Percentiles rank a stretch among this genome's conserved stretches.
phyloP scores from a whole-genome alignment of 2,329 filamentous ascomycete species.

The Verruconis gallopava region DNA sequence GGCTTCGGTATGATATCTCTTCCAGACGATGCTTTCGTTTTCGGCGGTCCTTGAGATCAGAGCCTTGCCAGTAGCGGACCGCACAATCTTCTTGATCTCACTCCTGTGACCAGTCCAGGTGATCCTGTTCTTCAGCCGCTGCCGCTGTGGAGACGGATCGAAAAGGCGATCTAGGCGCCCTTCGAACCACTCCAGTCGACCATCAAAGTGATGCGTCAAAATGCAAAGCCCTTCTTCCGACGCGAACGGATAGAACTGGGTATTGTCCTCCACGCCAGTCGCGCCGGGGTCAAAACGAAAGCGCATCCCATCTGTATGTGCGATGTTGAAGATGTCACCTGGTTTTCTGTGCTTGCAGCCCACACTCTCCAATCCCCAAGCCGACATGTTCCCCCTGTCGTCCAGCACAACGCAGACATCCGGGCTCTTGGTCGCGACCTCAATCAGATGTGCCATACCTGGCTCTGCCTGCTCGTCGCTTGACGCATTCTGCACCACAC shows the following conservation, averaged over 20 bases:
- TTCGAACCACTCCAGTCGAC: conserved; percentile 69
- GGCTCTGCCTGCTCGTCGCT: conserved; percentile 50
- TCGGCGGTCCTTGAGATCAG: conserved; percentile 68
- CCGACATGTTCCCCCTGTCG: conserved; percentile 72
- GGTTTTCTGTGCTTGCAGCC: conserved; percentile 54
- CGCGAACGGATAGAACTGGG: conserved; percentile 57
- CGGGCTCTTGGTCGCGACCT: conserved; percentile 70
- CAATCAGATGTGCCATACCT: conserved; percentile 71
- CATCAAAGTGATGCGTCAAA: conserved; percentile 74
- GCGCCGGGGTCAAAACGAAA: conserved; percentile 25
- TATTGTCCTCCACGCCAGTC: conserved; percentile 38
- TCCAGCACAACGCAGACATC: conserved; percentile 83
- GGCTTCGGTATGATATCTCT: conserved; percentile 42
- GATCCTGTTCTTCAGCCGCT: conserved; percentile 48
- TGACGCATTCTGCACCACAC: conserved; percentile 52
- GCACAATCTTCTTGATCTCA: conserved; percentile 72
- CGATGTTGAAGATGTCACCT: conserved; percentile 70
- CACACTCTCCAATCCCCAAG: conserved; percentile 84
- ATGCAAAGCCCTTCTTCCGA: conserved; percentile 53
- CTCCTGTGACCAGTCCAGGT: conserved; percentile 77
- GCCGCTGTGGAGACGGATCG: conserved; percentile 49
- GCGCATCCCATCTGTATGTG: conserved; percentile 53
- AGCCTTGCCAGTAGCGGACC: conserved; percentile 68
- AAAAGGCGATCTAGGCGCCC: conserved; percentile 68
- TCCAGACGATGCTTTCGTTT: conserved; percentile 76